Conservation (phyloP, 2,329 filamentous ascomycete genomes). For the Aureobasidium vineae region DNA sequence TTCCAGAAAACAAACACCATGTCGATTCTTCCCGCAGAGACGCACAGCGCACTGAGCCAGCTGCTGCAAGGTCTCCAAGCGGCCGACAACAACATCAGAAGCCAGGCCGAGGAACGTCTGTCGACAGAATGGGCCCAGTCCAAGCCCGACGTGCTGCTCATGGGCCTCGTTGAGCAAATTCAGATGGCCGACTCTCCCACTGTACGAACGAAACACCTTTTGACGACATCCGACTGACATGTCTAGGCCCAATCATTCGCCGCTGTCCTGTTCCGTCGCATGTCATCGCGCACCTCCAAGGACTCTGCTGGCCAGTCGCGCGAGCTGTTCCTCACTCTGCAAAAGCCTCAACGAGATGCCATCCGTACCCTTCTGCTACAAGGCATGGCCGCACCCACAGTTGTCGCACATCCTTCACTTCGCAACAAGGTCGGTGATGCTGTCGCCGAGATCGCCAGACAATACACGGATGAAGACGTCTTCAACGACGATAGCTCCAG, state of each 20-base stretch:
- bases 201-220: constrained; percentile 48
- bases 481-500: constrained; percentile 34
- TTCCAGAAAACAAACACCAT: constrained; percentile 29
- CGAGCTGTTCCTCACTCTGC: constrained; percentile 82
- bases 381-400: constrained; percentile 68
- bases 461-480: constrained; percentile 75
- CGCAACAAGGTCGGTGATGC: constrained; percentile 96
- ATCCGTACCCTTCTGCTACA: constrained; percentile 84
- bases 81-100: constrained; percentile 79
- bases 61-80: constrained; percentile 87
- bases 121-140: constrained; percentile 83
- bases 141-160: constrained; percentile 81
- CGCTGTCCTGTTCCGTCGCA: constrained; percentile 90
- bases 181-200: constrained; percentile 70
- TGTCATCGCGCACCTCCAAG: constrained; percentile 86
- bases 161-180: constrained; percentile 93
- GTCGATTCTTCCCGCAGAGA: constrained; percentile 79
- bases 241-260: constrained; percentile 81
- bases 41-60: constrained; percentile 79
- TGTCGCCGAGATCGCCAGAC: constrained; percentile 91
- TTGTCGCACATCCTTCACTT: constrained; percentile 57
- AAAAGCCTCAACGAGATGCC: constrained; percentile 67
- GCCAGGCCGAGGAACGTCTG: constrained; percentile 84
- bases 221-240: not conserved
- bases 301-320: constrained; percentile 66